phyloP scores from a whole-genome alignment of 148 eudicot genomes.

The Pharnaceum exiguum region DNA sequence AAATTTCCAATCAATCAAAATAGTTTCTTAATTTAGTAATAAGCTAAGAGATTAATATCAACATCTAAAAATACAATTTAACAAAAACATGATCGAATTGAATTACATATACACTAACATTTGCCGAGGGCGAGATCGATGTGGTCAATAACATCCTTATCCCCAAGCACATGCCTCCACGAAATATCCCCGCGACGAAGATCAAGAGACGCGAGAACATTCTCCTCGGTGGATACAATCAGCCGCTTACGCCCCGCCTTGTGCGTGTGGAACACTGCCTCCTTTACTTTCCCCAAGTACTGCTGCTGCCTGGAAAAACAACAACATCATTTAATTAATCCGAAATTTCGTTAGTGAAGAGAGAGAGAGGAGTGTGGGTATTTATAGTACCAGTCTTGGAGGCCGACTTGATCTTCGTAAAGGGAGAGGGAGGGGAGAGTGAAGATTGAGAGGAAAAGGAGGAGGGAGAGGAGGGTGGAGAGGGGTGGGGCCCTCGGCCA shows the following conservation, averaged over 20 bases:
- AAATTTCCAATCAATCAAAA: no score
- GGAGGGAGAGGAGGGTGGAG: constrained; percentile 31
- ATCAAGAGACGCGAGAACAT: constrained; percentile 87
- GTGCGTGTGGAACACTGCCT: constrained; percentile 91
- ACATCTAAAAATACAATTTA: background rate
- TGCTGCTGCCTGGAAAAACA: constrained; percentile 67
- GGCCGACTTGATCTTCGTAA: constrained; percentile 88
- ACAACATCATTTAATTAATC: constrained; percentile 2
- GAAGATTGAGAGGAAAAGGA: constrained; percentile 31
- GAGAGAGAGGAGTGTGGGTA: background rate
- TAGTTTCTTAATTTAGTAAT: no score
- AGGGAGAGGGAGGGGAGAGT: constrained; percentile 41
- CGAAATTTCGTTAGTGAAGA: background rate
- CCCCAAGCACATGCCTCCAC: constrained; percentile 95
- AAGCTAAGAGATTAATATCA: no score
- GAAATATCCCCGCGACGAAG: constrained; percentile 96
- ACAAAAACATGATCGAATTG: background rate
- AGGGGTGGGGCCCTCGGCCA: no score
- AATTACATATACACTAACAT: constrained; percentile 40
- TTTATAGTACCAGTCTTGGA: constrained; percentile 79
- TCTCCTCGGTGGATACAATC: constrained; percentile 84
- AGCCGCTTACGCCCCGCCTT: constrained; percentile 97
- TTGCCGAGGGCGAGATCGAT: constrained; percentile 81
- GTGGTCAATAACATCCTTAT: constrained; percentile 62
- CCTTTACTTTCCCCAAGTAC: constrained; percentile 91